These are phyloP conservation scores for Annulohypoxylon maeteangense DNA, from an alignment of 495 filamentous ascomycete species.

Conservation along the genomic window DNA sequence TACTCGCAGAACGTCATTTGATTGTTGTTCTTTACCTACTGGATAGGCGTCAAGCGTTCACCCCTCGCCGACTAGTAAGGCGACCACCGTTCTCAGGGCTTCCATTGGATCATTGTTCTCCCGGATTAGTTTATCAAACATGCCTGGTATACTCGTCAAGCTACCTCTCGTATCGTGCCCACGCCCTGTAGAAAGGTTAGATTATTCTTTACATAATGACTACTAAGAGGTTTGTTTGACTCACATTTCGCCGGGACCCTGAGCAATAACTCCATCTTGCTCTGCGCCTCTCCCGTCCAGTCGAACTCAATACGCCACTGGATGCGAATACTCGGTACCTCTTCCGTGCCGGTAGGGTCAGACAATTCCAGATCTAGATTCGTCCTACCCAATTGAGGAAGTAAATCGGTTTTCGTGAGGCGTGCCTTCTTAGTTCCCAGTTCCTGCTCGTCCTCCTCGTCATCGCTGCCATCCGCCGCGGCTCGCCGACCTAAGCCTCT, in stretches of 20 bases:
- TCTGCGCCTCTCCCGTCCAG: conserved; percentile 71
- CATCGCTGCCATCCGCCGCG: conserved; percentile 32
- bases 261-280: conserved; percentile 57
- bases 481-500: conserved; percentile 22
- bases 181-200: conserved; percentile 58
- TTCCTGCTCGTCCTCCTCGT: conserved; percentile 23
- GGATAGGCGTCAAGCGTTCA: not conserved
- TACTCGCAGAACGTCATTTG: not conserved
- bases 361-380: conserved; percentile 55
- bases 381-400: conserved; percentile 57
- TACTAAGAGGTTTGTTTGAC: conserved; percentile 34
- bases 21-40: not conserved
- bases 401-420: conserved; percentile 42
- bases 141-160: conserved; percentile 60
- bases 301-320: conserved; percentile 69
- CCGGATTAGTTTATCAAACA: conserved; percentile 63
- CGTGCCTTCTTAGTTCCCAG: conserved; percentile 20
- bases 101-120: conserved; percentile 60
- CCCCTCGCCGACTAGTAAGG: conserved; percentile 58
- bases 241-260: conserved; percentile 64
- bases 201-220: not conserved
- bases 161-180: conserved; percentile 58
- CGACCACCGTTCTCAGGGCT: conserved; percentile 64
- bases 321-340: conserved; percentile 53
- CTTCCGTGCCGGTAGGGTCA: conserved; percentile 14